Evolutionary conservation across 2,329 filamentous ascomycete species (phyloP), one percentile per base, ranked within the genome.

Genomic region (Aspergillus jensenii): DNA sequence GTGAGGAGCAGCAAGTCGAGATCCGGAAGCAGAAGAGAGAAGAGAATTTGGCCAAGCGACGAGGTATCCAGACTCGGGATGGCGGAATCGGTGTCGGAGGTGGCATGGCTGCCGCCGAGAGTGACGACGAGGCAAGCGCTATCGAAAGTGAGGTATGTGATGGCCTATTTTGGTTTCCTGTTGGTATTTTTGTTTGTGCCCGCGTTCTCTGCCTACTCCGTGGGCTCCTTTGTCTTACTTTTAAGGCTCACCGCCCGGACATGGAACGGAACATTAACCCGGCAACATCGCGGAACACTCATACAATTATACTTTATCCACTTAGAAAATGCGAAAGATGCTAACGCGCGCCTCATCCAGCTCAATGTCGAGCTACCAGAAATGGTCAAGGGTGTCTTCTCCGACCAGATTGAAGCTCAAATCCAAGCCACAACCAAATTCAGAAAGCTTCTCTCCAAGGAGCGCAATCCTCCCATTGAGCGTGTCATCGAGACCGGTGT

Each of bases 401-500:
- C 95, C 64, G 93, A 99, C 65, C 92, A 98, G 79, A 97, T 99
- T 78, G 95, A 99, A 74, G 86, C 90, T 68, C 95, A 99, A 80
- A 99, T 99, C 69, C 88, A 93, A 79, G 92, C 93, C 58, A 99
- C 95, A 27, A 99, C 95, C 68, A 97, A 96, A 78, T 99, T 99
- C 84, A 85, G 95, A 76, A 99, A 99, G 84, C 86, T 99, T 43
- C 83, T 99, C 27, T 97, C 92, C 66, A 99, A 99, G 82, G 95
- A 99, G 83, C 91, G 95, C 74, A 99, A 99, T 82, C 95, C 95
- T 47, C 95, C 95, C 46, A 99, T 99, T 75, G 95, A 99, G 82
- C 92, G 96, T 75, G 95, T 99, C 68, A 99, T 99, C 79, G 96
- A 98, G 85, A 98, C 95, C 59, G 95, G 95, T 72, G 95, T 99